Conservation (phyloP, 1,284 basidiomycete species). For the Malassezia dermatis region DNA sequence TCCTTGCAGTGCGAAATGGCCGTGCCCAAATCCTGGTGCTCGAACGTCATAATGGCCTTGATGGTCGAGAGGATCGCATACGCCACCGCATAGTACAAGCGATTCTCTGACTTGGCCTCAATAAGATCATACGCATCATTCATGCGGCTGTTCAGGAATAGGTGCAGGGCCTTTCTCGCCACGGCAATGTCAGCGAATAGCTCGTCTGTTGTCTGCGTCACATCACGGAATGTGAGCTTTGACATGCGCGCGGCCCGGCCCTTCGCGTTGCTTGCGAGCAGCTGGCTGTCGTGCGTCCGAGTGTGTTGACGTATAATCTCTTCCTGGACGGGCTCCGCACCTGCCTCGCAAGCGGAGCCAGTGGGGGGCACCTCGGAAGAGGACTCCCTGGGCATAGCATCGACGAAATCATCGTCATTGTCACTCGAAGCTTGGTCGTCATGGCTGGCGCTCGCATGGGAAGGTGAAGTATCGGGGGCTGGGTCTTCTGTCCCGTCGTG, state of each 20-base stretch:
- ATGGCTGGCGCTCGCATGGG: background rate
- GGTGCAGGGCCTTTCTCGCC: conserved; percentile 33
- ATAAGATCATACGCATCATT: conserved; percentile 42
- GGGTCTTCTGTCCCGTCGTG: background rate
- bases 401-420: background rate
- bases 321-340: background rate
- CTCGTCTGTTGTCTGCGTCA: conserved; percentile 22
- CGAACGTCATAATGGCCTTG: conserved; percentile 48
- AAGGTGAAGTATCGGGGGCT: background rate
- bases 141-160: conserved; percentile 47
- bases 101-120: conserved; percentile 28
- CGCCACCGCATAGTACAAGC: conserved; percentile 45
- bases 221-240: conserved; percentile 32
- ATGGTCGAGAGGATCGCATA: conserved; percentile 43
- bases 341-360: background rate
- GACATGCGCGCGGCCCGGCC: conserved; percentile 29
- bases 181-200: conserved; percentile 31
- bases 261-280: conserved; percentile 14
- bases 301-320: background rate
- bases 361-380: background rate
- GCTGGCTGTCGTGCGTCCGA: background rate
- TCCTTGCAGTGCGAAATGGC: conserved; percentile 46
- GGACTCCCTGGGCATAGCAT: background rate
- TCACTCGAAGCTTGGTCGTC: background rate
- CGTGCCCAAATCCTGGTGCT: conserved; percentile 39